Evolutionary conservation across 371 early-diverging fungal genomes (phyloP).

Genomic region (Circinella umbellata): DNA sequence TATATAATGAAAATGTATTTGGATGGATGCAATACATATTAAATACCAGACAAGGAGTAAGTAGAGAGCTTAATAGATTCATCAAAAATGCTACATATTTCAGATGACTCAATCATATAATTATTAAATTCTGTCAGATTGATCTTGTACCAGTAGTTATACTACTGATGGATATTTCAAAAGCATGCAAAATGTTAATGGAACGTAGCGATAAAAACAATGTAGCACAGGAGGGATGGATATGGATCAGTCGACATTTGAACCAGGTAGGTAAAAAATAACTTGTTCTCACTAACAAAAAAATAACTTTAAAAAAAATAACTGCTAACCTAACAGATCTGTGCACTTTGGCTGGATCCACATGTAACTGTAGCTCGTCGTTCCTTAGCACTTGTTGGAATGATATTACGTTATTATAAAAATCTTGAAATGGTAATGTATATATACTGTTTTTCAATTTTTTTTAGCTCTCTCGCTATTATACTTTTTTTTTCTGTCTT

Average conservation of each 20-base stretch:
- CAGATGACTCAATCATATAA: no score
- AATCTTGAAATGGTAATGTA: slow-evolving; percentile 4
- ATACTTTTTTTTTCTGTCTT: no score
- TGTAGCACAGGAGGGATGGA: slow-evolving; percentile 4
- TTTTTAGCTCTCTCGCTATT: no score
- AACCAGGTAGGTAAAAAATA: slow-evolving; percentile 4
- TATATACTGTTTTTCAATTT: background rate
- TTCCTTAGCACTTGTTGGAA: slow-evolving; percentile 20
- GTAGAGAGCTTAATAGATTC: background rate
- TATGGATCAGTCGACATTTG: slow-evolving; percentile 1
- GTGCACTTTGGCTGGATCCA: slow-evolving; percentile 11
- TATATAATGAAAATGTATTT: background rate
- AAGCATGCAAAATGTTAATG: background rate
- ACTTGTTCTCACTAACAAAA: background rate
- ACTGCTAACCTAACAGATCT: slow-evolving; percentile 5
- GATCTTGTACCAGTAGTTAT: slow-evolving; percentile 19
- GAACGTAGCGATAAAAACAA: background rate
- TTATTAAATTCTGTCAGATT: background rate
- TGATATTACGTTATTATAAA: background rate
- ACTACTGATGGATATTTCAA: slow-evolving; percentile 22
- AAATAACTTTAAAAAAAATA: background rate
- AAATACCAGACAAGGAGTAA: background rate
- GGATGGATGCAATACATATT: background rate
- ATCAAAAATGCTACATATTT: no score
- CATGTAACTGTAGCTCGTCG: slow-evolving; percentile 27